phyloP scores from a whole-genome alignment of 1,284 basidiomycete genomes.

The Exsudoporus floridanus region DNA sequence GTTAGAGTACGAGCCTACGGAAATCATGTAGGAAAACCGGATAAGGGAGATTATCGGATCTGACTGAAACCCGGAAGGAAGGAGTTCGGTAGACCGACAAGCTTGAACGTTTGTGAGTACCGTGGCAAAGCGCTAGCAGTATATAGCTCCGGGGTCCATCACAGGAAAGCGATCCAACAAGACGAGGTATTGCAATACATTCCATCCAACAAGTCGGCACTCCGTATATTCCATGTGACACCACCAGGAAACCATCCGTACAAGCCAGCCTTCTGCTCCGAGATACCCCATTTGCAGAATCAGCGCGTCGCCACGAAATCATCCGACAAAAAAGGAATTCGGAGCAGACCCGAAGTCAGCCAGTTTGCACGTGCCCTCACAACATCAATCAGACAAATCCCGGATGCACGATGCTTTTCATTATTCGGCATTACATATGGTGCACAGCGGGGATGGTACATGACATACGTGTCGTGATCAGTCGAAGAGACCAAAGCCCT shows the following conservation, averaged over 20 bases:
- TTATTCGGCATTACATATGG: constrained; percentile 25
- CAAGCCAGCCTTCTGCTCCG: constrained; percentile 8
- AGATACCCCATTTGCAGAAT: constrained; percentile 14
- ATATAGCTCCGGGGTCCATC: not conserved
- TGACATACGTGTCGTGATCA: constrained; percentile 37
- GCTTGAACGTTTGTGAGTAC: not conserved
- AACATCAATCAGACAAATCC: not conserved
- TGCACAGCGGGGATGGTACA: constrained; percentile 15
- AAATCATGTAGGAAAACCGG: constrained; percentile 29
- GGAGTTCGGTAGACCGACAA: constrained; percentile 1
- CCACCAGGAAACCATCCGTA: not conserved
- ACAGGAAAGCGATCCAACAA: not conserved
- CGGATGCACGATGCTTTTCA: constrained; percentile 15
- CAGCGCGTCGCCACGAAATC: not conserved
- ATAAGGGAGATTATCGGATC: constrained; percentile 39
- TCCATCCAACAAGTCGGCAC: not conserved
- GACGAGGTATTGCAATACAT: not conserved
- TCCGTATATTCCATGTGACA: constrained; percentile 7
- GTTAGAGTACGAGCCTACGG: constrained; percentile 12
- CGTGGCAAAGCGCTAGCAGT: constrained; percentile 10
- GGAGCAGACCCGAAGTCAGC: not conserved
- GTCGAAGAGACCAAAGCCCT: constrained; percentile 89
- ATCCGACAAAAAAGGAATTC: not conserved
- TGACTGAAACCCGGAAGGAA: constrained; percentile 5
- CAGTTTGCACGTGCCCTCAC: not conserved